Base-by-base conservation (phyloP, 78 protist species). In the Chrysochromulina tobinii region DNA sequence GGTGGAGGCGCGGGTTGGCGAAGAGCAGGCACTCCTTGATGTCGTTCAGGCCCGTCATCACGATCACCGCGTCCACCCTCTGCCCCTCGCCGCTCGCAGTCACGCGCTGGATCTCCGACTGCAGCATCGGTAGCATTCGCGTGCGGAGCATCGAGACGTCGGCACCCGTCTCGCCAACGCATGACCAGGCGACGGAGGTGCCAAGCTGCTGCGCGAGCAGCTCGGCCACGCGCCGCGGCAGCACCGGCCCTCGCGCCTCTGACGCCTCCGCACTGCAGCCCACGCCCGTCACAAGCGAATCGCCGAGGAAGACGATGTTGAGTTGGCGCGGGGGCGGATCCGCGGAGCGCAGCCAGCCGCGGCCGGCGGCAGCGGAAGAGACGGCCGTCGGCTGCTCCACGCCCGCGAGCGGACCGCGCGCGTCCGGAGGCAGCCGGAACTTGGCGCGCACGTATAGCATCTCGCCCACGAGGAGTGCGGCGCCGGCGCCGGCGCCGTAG, bases 291-390 rank as follows among this genome's bases (percentile, higher is more conserved):
- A 69, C 79, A 61, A 69, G 38, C 38, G 79, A 69, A 27, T 69
- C 79, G 79, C 79, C 79, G 25, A 69, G 79, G 17, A 69, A 69
- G 79, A 69, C 50, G 51, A 69, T 23, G 79, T 69, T 23, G 79
- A 27, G 79, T 18, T 8, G 5, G 54, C 14, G 9, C 15, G 51
- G n/a, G 51, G 79, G 50, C 51, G 54, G 12, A 8, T 4, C 72
- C 1, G 48, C 18, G 48, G 17, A 15, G 72, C 18, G 7, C n/a
- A 21, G 72, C 72, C 72, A 66, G 72, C 5, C n/a, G 72, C 72
- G 38, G 38, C 38, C 38, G 38, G 38, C 38, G 38, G 38, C 38
- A 38, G 38, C 38, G 38, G 38, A 38, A 38, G 38, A 38, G 38
- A 38, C 38, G 38, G 38, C 38, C 64, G 64, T 7, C 64, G 64